Conservation (phyloP, 2,329 filamentous ascomycete species). For the Exophiala alcalophila region DNA sequence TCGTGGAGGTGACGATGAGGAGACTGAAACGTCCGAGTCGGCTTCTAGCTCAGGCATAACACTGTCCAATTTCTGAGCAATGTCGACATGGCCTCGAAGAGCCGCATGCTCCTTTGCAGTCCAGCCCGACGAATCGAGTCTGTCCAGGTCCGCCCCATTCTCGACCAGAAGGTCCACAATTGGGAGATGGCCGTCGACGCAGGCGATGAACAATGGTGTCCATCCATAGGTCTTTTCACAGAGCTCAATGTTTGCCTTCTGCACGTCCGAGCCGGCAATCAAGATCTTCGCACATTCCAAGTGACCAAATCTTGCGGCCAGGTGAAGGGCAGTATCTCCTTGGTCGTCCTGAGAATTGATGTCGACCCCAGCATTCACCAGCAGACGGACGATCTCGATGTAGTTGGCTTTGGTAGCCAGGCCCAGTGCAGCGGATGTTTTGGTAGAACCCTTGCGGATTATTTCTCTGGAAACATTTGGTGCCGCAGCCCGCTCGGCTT, state of each 20-base stretch:
- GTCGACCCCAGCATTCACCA: slow-evolving; percentile 86
- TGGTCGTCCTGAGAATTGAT: slow-evolving; percentile 90
- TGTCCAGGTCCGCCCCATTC: slow-evolving; percentile 72
- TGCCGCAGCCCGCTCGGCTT: slow-evolving; percentile 74
- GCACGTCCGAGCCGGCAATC: slow-evolving; percentile 64
- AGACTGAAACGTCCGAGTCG: slow-evolving; percentile 32
- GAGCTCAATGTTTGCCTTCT: slow-evolving; percentile 73
- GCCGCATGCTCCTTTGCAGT: slow-evolving; percentile 90
- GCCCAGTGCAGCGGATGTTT: slow-evolving; percentile 82
- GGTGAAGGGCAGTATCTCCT: slow-evolving; percentile 86
- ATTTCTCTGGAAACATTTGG: slow-evolving; percentile 52
- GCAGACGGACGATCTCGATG: slow-evolving; percentile 74
- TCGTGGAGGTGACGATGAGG: slow-evolving; percentile 35
- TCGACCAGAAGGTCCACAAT: slow-evolving; percentile 75
- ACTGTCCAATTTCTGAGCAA: slow-evolving; percentile 66
- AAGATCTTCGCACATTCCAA: slow-evolving; percentile 74
- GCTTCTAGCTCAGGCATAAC: slow-evolving; percentile 47
- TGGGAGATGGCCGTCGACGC: slow-evolving; percentile 77
- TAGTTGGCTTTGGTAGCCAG: slow-evolving; percentile 88
- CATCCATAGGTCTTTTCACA: slow-evolving; percentile 82
- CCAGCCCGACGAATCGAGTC: slow-evolving; percentile 84
- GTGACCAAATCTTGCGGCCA: slow-evolving; percentile 86
- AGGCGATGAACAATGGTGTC: slow-evolving; percentile 92
- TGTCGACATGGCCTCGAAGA: slow-evolving; percentile 78
- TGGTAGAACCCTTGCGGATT: slow-evolving; percentile 67